Conservation (phyloP, 345 rosid species). For the Acer yangbiense region DNA sequence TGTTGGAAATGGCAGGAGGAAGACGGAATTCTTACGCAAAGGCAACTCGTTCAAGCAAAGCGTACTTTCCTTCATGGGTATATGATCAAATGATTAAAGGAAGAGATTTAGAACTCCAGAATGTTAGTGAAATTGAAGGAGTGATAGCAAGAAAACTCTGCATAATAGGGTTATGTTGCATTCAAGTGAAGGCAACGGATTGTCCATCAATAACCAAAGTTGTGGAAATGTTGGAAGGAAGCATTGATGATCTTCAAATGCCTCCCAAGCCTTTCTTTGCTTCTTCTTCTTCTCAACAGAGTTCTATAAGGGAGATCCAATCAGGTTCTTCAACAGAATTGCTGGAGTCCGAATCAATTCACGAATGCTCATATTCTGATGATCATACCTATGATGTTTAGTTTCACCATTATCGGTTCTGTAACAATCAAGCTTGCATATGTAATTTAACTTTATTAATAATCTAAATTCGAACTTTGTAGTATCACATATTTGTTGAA, state of each 20-base stretch:
- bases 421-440: no score
- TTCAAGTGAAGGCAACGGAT: slow-evolving; percentile 30
- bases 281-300: slow-evolving; percentile 25
- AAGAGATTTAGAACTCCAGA: slow-evolving; percentile 26
- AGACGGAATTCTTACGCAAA: neutral
- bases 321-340: neutral
- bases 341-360: neutral
- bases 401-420: no score
- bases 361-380: neutral
- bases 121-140: slow-evolving; percentile 20
- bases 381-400: no score
- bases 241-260: slow-evolving; percentile 21
- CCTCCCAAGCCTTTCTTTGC: slow-evolving; percentile 35
- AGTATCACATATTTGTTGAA: no score
- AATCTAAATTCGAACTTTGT: no score
- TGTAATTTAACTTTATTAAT: no score
- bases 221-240: slow-evolving; percentile 37
- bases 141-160: slow-evolving; percentile 29
- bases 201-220: slow-evolving; percentile 42
- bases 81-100: slow-evolving; percentile 24
- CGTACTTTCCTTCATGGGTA: slow-evolving; percentile 21
- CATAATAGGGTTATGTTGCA: slow-evolving; percentile 44
- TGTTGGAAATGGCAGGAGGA: slow-evolving; percentile 5
- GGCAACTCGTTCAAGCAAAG: neutral
- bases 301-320: neutral